Base-by-base conservation (phyloP, 225 moss, liverwort and hornwort species). In the Pseudisothecium myosuroides region DNA sequence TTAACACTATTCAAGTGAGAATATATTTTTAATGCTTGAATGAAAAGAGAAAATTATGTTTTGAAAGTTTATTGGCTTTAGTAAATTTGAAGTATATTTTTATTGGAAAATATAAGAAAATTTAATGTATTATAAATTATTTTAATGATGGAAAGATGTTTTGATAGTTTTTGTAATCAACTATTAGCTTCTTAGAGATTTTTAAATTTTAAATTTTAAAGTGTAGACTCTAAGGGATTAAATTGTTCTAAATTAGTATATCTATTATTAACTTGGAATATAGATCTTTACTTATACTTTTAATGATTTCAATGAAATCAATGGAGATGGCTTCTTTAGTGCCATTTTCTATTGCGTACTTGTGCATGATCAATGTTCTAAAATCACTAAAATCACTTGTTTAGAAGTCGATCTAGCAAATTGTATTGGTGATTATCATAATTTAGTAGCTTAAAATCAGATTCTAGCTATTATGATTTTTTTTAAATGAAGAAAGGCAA, bases 71-170 rank as follows among this genome's bases (percentile, higher is more conserved):
- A 10, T 27, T n/a, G 27, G 7, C 17, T 58, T 26, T 28, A 80
- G 4, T 27, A 79, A 54, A n/a, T 27, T 79, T 58, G 11, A 27
- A 79, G 5, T 17, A 5, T 17, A 11, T 36, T 14, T 76, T 23
- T 36, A 36, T n/a, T 17, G 3, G 39, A 5, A 39, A 0, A 19
- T n/a, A 6, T n/a, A 11, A 26, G 0, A 12, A 14, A 6, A 4
- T 31, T 29, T 21, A 60, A 60, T 28, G 1, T 11, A 56, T 17
- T 26, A 17, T 16, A 17, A 1, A 20, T 41, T 14, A 13, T 81
- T 80, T 31, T 43, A 21, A 43, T n/a, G 6, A 27, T 10, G 11
- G 7, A 59, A 59, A 41, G 27, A 80, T 8, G 7, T 27, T 59
- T 58, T 80, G 3, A 29, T 29, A 5, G 7, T 41, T 80, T 47